Evolutionary conservation across 108 stramenopile species (phyloP), one percentile per base, ranked within the genome.

Genomic region (Fistulifera pelliculosa): DNA sequence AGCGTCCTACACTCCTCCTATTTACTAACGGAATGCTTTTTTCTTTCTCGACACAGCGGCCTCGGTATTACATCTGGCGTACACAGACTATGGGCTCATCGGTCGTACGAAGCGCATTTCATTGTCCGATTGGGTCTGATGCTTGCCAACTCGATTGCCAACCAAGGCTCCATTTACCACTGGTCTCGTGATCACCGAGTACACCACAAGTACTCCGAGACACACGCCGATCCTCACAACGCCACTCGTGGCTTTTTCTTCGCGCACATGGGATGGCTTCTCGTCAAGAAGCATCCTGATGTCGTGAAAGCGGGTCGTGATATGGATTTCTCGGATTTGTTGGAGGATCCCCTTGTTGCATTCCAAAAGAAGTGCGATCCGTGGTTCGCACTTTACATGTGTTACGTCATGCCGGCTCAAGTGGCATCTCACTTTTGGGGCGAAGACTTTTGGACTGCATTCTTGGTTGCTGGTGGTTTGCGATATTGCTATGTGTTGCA

Each of bases 261-360:
- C 66, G 95, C 99, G 1, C 99, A 99, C 79, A 97, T 99, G 87
- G 99, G 99, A 41, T 99, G 99, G 99, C 80, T 99, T 18, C 87
- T 93, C 54, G 85, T 97, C 31, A 96, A 98, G 77, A 97, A 99
- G 75, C 86, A 98, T 67, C 90, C 87, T 3, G 95, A 78, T 56
- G 91, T 98, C 23, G 76, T 96, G 56, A 75, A 88, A 50, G 98
- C 95, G 7, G 99, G 97, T 38, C 79, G 88, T 24, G 83, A 94
- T 47, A 79, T 98, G 52, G 91, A 96, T 62, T 97, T 92, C 71
- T 73, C 76, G 13, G 98, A 99, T 56, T 57, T 99, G 26, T 49
- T 83, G 61, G 92, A 82, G 27, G 96, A 99, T 76, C 81, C 90
- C 16, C 55, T 94, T 6, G 95, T 99, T 39, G 74, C 79, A 66